phyloP scores from a whole-genome alignment of 768 basidiomycete species.

The Rhodotorula toruloides region DNA sequence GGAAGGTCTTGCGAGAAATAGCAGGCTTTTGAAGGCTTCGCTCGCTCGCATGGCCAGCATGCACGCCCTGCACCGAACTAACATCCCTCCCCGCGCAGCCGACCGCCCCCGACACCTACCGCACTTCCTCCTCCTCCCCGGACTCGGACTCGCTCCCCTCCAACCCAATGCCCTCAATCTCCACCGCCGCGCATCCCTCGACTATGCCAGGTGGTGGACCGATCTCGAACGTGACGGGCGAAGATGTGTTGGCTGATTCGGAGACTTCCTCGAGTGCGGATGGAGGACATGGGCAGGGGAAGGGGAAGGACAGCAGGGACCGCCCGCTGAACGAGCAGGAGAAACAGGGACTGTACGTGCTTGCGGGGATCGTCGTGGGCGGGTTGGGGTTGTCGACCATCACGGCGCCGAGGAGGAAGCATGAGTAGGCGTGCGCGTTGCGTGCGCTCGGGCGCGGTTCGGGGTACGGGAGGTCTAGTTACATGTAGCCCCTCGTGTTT shows the following conservation, averaged over 20 bases:
- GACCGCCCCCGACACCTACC: constrained; percentile 10
- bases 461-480: too few relatives aligned
- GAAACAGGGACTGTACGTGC: neutral
- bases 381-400: too few relatives aligned
- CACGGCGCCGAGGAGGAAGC: too few relatives aligned
- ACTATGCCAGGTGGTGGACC: neutral
- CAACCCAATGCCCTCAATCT: neutral
- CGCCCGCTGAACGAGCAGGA: constrained; percentile 2
- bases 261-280: neutral
- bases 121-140: neutral
- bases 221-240: neutral
- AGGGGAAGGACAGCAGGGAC: neutral
- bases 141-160: neutral
- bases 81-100: neutral
- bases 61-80: neutral
- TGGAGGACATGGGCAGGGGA: too few relatives aligned
- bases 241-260: neutral
- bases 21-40: neutral
- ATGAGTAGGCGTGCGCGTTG: too few relatives aligned
- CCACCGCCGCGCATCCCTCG: constrained; percentile 10
- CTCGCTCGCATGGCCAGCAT: too few relatives aligned
- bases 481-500: too few relatives aligned
- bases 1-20: neutral
- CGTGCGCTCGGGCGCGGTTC: too few relatives aligned
- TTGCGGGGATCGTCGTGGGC: constrained; percentile 1